These are phyloP conservation scores for Myrica gale DNA, from an alignment of 306 rosid species.

Conservation along the genomic window DNA sequence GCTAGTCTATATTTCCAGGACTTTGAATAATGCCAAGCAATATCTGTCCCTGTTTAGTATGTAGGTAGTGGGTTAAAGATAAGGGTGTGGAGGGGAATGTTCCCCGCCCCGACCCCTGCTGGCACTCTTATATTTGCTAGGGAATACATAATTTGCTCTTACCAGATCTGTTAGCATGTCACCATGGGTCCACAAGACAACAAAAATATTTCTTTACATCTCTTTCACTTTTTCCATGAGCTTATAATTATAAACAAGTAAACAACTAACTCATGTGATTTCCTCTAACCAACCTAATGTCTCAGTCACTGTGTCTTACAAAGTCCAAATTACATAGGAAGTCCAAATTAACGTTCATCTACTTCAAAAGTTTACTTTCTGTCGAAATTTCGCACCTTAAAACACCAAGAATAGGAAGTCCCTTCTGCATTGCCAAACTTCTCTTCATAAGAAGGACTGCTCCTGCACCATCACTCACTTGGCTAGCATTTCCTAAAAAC, in stretches of 20 bases:
- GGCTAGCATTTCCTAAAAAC: constrained; percentile 84
- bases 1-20: no score
- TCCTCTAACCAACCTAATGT: background rate
- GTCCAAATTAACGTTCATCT: background rate
- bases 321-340: background rate
- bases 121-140: no score
- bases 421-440: constrained; percentile 69
- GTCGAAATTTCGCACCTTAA: constrained; percentile 52
- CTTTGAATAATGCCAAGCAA: background rate
- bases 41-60: background rate
- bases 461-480: constrained; percentile 89
- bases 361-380: background rate
- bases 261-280: background rate
- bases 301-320: background rate
- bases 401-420: constrained; percentile 79
- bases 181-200: background rate
- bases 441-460: constrained; percentile 96
- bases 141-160: background rate
- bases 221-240: background rate
- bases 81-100: background rate
- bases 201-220: background rate
- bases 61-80: background rate
- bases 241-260: no score
- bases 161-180: background rate
- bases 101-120: no score